A percentile compares a stretch with the other conserved stretches of the same genome.
Evolutionary conservation across 192 early-diverging fungal genomes (phyloP).

Genomic region (Coemansia asiatica): DNA sequence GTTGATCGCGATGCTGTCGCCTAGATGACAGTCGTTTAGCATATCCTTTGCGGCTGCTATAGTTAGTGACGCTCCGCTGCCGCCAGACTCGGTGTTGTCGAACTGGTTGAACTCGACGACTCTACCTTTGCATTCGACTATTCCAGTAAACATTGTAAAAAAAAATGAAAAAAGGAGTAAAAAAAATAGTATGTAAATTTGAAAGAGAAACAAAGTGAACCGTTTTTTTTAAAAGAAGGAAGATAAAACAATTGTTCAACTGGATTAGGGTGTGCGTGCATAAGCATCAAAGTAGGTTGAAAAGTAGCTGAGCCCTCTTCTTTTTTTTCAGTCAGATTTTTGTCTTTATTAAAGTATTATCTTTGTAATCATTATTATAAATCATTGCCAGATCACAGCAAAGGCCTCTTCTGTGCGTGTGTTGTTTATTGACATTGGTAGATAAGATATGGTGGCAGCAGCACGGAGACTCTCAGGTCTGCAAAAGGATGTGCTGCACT

Average conservation of each 20-base stretch:
- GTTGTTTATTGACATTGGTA: background rate
- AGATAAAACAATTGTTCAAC: too few species aligned
- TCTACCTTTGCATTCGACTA: constrained; percentile 88
- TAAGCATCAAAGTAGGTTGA: constrained; percentile 6
- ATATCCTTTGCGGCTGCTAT: constrained; percentile 70
- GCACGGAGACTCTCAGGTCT: constrained; percentile 64
- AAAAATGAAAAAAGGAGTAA: background rate
- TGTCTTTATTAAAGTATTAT: too few species aligned
- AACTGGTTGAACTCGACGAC: constrained; percentile 65
- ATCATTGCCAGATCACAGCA: too few species aligned
- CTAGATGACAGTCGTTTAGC: constrained; percentile 81
- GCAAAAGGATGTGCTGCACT: constrained; percentile 63
- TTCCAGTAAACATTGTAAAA: constrained; percentile 90
- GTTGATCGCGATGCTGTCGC: constrained; percentile 93
- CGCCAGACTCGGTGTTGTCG: constrained; percentile 77
- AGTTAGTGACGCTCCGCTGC: constrained; percentile 83
- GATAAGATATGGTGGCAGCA: constrained; percentile 10
- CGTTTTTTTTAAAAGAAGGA: too few species aligned
- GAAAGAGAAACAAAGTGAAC: background rate
- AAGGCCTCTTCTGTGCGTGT: constrained; percentile 2
- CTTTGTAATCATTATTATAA: too few species aligned
- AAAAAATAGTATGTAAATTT: background rate
- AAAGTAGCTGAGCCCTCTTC: too few species aligned
- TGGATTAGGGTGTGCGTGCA: background rate
- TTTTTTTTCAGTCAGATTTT: background rate